These are phyloP conservation scores for Rhizopus sp. DNA, from an alignment of 371 early-diverging fungal species.

Conservation along the genomic window DNA sequence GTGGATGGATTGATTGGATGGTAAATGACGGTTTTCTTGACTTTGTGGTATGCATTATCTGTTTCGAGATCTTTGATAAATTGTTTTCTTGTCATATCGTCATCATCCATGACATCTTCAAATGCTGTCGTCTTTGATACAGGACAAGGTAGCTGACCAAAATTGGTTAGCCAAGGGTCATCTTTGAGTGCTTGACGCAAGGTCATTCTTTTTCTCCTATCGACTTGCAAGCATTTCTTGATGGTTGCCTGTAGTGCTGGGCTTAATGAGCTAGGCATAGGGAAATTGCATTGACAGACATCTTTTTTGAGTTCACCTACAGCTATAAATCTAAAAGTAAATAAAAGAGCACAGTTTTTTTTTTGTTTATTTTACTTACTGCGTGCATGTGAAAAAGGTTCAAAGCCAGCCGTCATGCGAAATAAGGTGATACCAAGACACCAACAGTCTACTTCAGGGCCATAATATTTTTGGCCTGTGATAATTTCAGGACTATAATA, in stretches of 20 bases:
- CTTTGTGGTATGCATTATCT: conserved; percentile 12
- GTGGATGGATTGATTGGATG: conserved; percentile 46
- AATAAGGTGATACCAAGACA: conserved; percentile 89
- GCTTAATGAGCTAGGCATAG: conserved; percentile 53
- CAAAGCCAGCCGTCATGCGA: conserved; percentile 89
- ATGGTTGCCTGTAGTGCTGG: conserved; percentile 49
- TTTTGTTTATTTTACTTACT: conserved; percentile 31
- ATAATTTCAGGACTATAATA: conserved; percentile 69
- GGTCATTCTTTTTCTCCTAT: conserved; percentile 49
- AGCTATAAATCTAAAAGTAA: conserved; percentile 13
- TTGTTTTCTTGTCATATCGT: conserved; percentile 19
- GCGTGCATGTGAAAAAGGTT: conserved; percentile 77
- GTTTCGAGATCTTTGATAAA: conserved; percentile 17
- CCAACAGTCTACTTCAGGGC: conserved; percentile 75
- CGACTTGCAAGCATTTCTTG: conserved; percentile 54
- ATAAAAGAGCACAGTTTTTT: neutral
- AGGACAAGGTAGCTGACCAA: conserved; percentile 30
- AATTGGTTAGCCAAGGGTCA: conserved; percentile 57
- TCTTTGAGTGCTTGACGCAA: conserved; percentile 47
- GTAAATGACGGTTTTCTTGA: conserved; percentile 36
- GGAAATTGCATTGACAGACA: conserved; percentile 63
- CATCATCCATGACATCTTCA: conserved; percentile 27
- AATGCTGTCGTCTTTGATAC: conserved; percentile 18
- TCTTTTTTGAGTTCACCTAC: conserved; percentile 70
- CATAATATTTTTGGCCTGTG: conserved; percentile 59